These are phyloP conservation scores for Brassica juncea DNA, from an alignment of 345 rosid species.

Conservation along the genomic window DNA sequence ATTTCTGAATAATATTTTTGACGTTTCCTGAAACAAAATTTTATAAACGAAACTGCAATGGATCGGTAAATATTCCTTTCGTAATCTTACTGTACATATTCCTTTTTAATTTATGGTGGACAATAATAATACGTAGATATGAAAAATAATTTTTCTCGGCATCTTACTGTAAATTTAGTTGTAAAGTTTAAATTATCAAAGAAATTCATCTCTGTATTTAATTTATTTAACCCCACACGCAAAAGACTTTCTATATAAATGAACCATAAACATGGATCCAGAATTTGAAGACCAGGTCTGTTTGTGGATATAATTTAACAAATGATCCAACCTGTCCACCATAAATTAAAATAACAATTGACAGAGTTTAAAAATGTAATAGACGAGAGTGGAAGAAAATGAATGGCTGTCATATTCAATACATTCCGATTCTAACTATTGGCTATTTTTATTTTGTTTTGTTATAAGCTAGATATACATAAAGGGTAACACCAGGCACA, in stretches of 20 bases:
- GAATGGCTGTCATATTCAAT: constrained; percentile 31
- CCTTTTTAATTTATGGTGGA: too few species aligned
- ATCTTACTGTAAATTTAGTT: background rate
- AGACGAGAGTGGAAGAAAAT: background rate
- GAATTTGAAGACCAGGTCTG: constrained; percentile 42
- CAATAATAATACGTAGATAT: background rate
- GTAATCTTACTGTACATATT: too few species aligned
- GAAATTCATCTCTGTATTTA: constrained; percentile 23
- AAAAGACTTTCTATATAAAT: constrained; percentile 37
- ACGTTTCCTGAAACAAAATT: background rate
- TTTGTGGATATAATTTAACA: constrained; percentile 34
- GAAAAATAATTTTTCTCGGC: background rate
- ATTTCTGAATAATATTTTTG: background rate
- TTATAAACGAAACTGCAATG: background rate
- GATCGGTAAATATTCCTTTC: background rate
- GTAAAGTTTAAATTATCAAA: background rate
- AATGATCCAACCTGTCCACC: constrained; percentile 47
- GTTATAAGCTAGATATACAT: constrained; percentile 15
- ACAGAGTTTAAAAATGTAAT: background rate
- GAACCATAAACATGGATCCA: constrained; percentile 37
- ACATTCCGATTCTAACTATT: constrained; percentile 45
- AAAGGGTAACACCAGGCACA: constrained; percentile 38
- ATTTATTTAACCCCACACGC: constrained; percentile 38
- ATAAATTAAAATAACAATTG: constrained; percentile 5
- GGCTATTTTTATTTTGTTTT: constrained; percentile 25